Conservation (phyloP, 768 basidiomycete genomes). For the Dendrothele bispora region DNA sequence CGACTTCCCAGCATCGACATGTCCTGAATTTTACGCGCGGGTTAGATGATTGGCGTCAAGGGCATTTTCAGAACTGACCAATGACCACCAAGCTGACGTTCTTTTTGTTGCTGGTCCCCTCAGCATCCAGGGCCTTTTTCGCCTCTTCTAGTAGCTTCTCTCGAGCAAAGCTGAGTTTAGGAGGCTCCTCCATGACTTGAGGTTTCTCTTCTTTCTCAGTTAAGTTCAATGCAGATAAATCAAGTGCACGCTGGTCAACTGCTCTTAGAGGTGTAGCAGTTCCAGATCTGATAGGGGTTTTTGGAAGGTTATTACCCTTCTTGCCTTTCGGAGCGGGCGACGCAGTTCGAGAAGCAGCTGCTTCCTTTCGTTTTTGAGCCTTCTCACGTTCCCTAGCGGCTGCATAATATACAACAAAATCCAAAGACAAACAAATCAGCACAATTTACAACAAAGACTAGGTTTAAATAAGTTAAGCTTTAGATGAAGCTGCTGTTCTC, state of each 20-base stretch:
- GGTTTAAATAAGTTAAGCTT: constrained; percentile 11
- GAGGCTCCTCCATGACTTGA: constrained; percentile 49
- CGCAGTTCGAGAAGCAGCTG: constrained; percentile 43
- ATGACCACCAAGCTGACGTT: constrained; percentile 88
- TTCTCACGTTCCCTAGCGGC: constrained; percentile 82
- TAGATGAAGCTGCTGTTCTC: constrained; percentile 17
- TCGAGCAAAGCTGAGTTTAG: constrained; percentile 65
- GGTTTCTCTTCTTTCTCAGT: constrained; percentile 40
- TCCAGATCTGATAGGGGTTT: constrained; percentile 38
- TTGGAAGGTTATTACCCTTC: constrained; percentile 33
- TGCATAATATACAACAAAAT: constrained; percentile 42
- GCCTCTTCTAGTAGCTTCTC: constrained; percentile 88
- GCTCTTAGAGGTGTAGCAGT: constrained; percentile 40
- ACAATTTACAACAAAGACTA: constrained; percentile 10
- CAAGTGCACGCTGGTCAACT: constrained; percentile 61
- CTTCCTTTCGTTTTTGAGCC: constrained; percentile 49
- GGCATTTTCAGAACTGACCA: constrained; percentile 48
- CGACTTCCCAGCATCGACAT: constrained; percentile 98
- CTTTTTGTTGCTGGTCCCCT: constrained; percentile 57
- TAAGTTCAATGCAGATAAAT: constrained; percentile 76
- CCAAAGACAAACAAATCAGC: constrained; percentile 20
- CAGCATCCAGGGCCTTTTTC: constrained; percentile 44
- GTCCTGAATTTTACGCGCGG: constrained; percentile 52
- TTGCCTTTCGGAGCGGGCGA: constrained; percentile 31
- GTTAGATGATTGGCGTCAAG: neutral